Base-by-base conservation (phyloP, 208 protist species). In the Trypanosoma mega region DNA sequence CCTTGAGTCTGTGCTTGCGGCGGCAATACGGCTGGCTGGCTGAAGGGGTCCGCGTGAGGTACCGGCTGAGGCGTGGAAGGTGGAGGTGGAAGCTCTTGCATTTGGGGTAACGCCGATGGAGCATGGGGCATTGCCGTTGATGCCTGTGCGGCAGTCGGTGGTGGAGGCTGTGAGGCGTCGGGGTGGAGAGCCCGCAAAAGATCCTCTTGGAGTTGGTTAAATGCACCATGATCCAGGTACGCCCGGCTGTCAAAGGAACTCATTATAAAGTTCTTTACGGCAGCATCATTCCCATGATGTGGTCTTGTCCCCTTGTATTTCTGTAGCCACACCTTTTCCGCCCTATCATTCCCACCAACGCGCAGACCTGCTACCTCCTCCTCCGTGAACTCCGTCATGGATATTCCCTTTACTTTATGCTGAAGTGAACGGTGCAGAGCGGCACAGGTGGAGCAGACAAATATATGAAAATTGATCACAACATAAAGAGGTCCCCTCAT, bases 351-450 rank as follows among this genome's bases (percentile, higher is more conserved):
- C 34, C 87, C 87, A 24, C 76, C 55, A 3, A 82, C 49, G 20
- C 43, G 33, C 34, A 94, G 61, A 14, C 70, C 52, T 8, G 64
- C 61, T 16, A 94, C 70, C 58, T 94, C 87, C 43, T 80, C 80
- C 23, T 88, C 82, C 1, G 37, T 75, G 61, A 94, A 94, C 65
- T 91, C 84, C 54, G 79, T 83, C 76, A 91, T 87, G 8, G 87
- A 83, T 53, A 94, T 90, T 34, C 87, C 87, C 68, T 94, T 94
- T 45, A 94, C 84, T 55, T 86, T 89, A 74, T 94, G 87, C 73
- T 94, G 87, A 26, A 90, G 68, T 33, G 81, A 86, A 62, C 87
- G 83, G 50, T 94, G 87, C 14, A 85, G 50, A 20, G 84, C 81
- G 44, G 78, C 80, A 67, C 87, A 94, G 39, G 69, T 75, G n/a